Percentiles rank a stretch among this genome's conserved stretches.
phyloP scores from a whole-genome alignment of 331 rosid genomes.

The Acacia pycnantha region DNA sequence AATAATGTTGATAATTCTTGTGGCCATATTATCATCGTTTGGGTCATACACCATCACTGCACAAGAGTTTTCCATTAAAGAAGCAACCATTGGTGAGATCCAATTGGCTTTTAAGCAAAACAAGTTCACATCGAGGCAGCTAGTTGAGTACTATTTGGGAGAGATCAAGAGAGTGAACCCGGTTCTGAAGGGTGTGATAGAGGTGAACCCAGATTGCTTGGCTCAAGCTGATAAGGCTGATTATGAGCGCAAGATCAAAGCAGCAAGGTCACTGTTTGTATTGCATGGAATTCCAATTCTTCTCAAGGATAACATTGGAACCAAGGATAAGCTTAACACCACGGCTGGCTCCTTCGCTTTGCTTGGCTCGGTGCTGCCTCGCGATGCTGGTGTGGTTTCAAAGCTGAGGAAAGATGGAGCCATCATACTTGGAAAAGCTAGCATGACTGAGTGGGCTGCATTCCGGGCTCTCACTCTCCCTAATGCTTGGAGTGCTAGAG shows the following conservation, averaged over 20 bases:
- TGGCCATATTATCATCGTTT: not conserved
- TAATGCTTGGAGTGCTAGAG: conserved; percentile 46
- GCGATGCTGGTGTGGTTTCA: conserved; percentile 45
- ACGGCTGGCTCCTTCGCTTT: conserved; percentile 50
- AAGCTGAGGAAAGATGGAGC: conserved; percentile 48
- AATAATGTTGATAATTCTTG: conserved; percentile 14
- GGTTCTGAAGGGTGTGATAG: conserved; percentile 42
- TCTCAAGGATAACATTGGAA: conserved; percentile 51
- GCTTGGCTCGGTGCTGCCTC: conserved; percentile 46
- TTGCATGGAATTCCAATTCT: conserved; percentile 57
- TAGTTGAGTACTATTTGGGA: conserved; percentile 40
- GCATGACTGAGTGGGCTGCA: conserved; percentile 42
- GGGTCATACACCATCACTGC: not conserved
- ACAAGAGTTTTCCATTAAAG: conserved; percentile 28
- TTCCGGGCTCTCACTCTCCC: conserved; percentile 26
- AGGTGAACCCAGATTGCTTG: conserved; percentile 48
- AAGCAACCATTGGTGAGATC: conserved; percentile 46
- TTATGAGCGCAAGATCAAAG: conserved; percentile 29
- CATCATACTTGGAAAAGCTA: conserved; percentile 50
- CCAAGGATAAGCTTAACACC: conserved; percentile 48
- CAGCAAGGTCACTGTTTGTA: not conserved
- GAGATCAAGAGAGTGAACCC: conserved; percentile 45
- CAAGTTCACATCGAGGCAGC: conserved; percentile 37
- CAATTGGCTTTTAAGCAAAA: conserved; percentile 42
- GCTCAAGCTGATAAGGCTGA: conserved; percentile 45